Percentiles rank a stretch among this genome's conserved stretches.
These are phyloP conservation scores for Toxoplasma gondii DNA, from an alignment of 169 alveolate species.

Conservation along the genomic window DNA sequence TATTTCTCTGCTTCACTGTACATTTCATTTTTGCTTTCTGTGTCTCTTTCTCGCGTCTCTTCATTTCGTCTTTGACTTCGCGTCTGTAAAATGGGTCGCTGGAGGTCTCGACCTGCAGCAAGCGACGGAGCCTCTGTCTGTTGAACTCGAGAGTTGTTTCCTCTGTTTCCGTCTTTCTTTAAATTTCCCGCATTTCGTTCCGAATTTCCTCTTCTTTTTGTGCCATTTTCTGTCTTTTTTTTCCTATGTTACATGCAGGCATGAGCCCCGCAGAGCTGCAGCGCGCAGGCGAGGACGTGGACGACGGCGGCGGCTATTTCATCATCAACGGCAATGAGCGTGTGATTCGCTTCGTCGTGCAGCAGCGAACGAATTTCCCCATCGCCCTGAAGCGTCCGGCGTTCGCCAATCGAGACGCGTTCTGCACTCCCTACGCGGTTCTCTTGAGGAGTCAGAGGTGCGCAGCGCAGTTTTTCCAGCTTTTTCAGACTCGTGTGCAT, in stretches of 20 bases:
- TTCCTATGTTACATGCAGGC: conserved; percentile 61
- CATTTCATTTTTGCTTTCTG: too few relatives aligned
- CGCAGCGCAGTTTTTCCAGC: neutral
- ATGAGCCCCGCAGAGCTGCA: conserved; percentile 91
- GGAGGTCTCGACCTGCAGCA: too few relatives aligned
- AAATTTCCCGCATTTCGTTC: neutral
- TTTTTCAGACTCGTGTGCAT: neutral
- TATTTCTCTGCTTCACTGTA: too few relatives aligned
- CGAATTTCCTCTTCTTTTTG: too few relatives aligned
- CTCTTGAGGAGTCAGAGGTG: conserved; percentile 65
- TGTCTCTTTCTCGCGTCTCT: too few relatives aligned
- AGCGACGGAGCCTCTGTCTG: too few relatives aligned
- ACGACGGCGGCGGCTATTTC: conserved; percentile 99
- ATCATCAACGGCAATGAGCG: conserved; percentile 98
- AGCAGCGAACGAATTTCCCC: conserved; percentile 95
- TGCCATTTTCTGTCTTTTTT: too few relatives aligned
- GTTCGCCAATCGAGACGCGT: conserved; percentile 65
- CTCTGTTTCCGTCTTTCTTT: neutral
- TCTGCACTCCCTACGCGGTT: conserved; percentile 66
- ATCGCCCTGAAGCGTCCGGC: conserved; percentile 77
- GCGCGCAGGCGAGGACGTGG: conserved; percentile 95
- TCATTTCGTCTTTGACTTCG: too few relatives aligned
- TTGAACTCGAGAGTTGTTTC: too few relatives aligned
- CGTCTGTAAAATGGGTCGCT: too few relatives aligned
- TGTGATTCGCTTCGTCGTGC: conserved; percentile 95